Evolutionary conservation across 2,329 filamentous ascomycete genomes (phyloP).

Genomic region (Rutstroemia sp.): DNA sequence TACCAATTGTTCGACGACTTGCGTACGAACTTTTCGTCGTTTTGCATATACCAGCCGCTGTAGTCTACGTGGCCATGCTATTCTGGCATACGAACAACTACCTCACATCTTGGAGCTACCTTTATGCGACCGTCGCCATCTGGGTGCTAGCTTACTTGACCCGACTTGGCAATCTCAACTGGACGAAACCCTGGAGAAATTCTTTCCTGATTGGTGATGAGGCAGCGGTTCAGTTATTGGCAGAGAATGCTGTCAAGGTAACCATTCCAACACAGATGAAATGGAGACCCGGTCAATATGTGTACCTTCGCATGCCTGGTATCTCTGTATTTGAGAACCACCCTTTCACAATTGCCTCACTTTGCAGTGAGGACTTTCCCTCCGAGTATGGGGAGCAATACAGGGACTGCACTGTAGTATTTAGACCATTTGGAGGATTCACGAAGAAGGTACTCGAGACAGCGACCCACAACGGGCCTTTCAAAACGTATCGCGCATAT

Average conservation of each 20-base stretch:
- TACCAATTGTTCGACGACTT: constrained; percentile 67
- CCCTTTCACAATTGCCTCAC: constrained; percentile 87
- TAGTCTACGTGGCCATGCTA: constrained; percentile 73
- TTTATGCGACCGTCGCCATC: constrained; percentile 73
- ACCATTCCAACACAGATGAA: constrained; percentile 89
- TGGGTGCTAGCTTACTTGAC: constrained; percentile 68
- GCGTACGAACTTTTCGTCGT: constrained; percentile 83
- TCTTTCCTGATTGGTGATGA: constrained; percentile 87
- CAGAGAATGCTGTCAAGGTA: constrained; percentile 91
- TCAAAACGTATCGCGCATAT: constrained; percentile 87
- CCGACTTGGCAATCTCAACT: constrained; percentile 82
- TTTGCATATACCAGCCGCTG: constrained; percentile 73
- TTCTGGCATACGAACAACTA: constrained; percentile 98
- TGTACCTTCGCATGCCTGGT: constrained; percentile 89
- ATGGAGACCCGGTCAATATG: constrained; percentile 90
- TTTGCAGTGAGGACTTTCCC: constrained; percentile 89
- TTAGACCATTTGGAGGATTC: constrained; percentile 86
- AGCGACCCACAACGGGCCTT: constrained; percentile 77
- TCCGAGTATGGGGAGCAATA: constrained; percentile 86
- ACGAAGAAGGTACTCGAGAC: constrained; percentile 78
- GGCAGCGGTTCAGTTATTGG: constrained; percentile 79
- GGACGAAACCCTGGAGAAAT: constrained; percentile 70
- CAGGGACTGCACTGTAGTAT: constrained; percentile 82
- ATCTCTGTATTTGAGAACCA: constrained; percentile 90
- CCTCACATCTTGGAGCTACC: constrained; percentile 81